These are phyloP conservation scores for Nicotiana paniculata DNA, from an alignment of 257 asterid genomes.

Conservation along the genomic window DNA sequence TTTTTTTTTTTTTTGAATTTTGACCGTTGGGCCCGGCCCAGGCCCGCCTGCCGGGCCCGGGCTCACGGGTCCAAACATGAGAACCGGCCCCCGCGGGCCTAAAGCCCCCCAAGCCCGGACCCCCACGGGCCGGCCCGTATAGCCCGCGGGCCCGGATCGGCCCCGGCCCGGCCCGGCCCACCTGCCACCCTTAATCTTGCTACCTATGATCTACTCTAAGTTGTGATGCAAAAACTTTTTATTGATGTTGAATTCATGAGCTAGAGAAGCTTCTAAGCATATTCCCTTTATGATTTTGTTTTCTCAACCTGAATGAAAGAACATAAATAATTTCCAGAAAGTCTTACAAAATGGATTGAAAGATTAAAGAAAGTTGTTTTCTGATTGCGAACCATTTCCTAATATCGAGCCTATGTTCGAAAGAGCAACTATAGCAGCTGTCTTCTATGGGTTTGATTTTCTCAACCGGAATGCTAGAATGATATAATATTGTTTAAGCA, in stretches of 20 bases:
- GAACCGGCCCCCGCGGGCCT: no score
- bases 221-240: background rate
- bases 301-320: background rate
- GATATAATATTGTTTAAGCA: constrained; percentile 25
- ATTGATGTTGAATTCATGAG: background rate
- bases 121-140: no score
- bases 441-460: background rate
- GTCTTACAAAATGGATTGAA: background rate
- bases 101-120: no score
- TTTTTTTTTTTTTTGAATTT: no score
- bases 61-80: no score
- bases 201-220: background rate
- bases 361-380: background rate
- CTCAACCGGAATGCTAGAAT: background rate
- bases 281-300: background rate
- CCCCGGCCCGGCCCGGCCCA: no score
- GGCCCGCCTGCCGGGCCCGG: no score
- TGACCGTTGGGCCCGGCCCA: no score
- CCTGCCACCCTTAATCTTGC: no score
- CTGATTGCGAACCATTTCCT: background rate
- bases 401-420: background rate
- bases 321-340: background rate
- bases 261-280: background rate
- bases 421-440: background rate
- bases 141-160: no score